A percentile compares a stretch with the other conserved stretches of the same genome.
Conservation (phyloP, 805 yeast species). For the Wickerhamiella vanderwaltii region DNA sequence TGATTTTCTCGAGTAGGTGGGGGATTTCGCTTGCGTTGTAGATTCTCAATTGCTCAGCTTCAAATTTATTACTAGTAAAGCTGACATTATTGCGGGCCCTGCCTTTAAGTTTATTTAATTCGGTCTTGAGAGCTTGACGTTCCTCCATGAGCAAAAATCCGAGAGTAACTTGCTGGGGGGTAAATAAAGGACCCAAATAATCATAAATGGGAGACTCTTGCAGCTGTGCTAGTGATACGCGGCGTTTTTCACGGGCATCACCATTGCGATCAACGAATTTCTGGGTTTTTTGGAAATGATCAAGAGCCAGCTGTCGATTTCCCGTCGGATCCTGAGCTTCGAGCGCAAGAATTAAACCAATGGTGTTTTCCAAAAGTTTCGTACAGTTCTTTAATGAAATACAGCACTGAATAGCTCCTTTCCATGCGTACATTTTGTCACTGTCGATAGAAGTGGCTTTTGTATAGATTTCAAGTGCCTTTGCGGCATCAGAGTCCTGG, state of each 20-base stretch:
- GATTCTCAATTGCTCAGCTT: conserved; percentile 32
- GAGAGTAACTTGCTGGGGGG: conserved; percentile 21
- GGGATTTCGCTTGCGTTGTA: conserved; percentile 43
- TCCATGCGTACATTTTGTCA: conserved; percentile 57
- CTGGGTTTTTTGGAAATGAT: conserved; percentile 16
- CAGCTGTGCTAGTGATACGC: conserved; percentile 19
- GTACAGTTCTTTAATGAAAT: conserved; percentile 17
- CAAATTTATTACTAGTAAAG: conserved; percentile 12
- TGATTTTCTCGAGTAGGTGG: conserved; percentile 39
- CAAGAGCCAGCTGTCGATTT: conserved; percentile 20
- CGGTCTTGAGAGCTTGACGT: conserved; percentile 21
- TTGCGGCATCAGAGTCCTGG: conserved; percentile 34
- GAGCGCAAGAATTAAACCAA: conserved; percentile 16
- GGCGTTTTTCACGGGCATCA: conserved; percentile 12
- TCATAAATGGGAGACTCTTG: conserved; percentile 25
- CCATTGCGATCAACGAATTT: conserved; percentile 16
- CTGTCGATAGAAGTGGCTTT: conserved; percentile 34
- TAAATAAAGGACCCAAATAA: conserved; percentile 23
- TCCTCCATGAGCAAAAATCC: conserved; percentile 20
- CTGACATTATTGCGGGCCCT: conserved; percentile 21
- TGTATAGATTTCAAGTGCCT: conserved; percentile 37
- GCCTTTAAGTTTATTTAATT: conserved; percentile 20
- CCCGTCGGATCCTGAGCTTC: conserved; percentile 15
- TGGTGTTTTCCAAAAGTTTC: conserved; percentile 18
- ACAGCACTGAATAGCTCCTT: conserved; percentile 44